Evolutionary conservation across 306 rosid species (phyloP), one percentile per base, ranked within the genome.

Genomic region (Albizia julibrissin): DNA sequence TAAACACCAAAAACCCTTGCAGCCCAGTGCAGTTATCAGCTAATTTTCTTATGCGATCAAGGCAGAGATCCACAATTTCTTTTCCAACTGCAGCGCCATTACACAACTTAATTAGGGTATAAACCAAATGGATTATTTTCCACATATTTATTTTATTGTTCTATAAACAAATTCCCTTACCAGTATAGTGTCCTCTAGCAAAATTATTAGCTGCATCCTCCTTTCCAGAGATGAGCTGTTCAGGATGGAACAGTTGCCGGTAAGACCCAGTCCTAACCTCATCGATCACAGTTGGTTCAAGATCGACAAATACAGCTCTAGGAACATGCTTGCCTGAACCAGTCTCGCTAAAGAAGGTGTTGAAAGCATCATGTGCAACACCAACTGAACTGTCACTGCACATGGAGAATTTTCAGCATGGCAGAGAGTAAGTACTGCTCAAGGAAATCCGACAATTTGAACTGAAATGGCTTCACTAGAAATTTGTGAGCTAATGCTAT

Each of bases 171-270:
- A 26, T 24, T 43, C 56, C 29, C 75, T 44, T 43, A 90, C 97
- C 92, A 0, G 99, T 95, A 82, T 95, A 95, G 77, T 95, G 99
- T 6, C 99, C 99, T 46, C 99, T 85, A 4, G 99, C 99, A 78
- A 95, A 95, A 84, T 95, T 95, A 89, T 95, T 95, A 21, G 99
- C 99, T 34, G 99, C 99, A 68, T 95, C 99, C 81, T 95, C 99
- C 84, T 95, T 95, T 67, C 99, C 99, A 82, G 99, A 93, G 80
- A 95, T 95, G 74, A 95, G 97, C 81, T 95, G 98, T 72, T 95
- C 98, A 0, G 98, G 98, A 83, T 95, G 98, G 82, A 95, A 95
- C 61, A 95, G 98, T 37, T 95, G 99, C 68, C 98, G 92, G 83
- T 93, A 95, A 9, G 90, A 0, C 11, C 99, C 99, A 1, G 93